Base-by-base conservation (phyloP, 2,329 filamentous ascomycete species). In the Chalaropsis ovoidea region DNA sequence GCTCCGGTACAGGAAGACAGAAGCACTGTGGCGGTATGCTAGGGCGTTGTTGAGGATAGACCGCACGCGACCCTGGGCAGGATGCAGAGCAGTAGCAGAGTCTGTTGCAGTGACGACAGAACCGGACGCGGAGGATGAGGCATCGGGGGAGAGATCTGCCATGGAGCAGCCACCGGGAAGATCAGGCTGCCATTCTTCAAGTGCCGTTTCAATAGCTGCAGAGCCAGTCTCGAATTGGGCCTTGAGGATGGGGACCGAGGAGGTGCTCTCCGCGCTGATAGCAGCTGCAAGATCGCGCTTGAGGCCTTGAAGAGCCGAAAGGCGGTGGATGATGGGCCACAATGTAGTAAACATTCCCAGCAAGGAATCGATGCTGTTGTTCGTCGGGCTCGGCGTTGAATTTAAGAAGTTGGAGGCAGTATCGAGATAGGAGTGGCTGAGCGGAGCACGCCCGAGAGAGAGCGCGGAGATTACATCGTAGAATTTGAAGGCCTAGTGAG, bases 401-500 rank as follows among this genome's bases (percentile, higher is more conserved):
- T 1, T 78, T 76, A 65, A 80, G 76, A n/a, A 78, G 71, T 1
- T 78, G 76, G 17, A 80, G 76, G 47, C 81, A 75, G 0, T 79
- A 78, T 2, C 78, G 72, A 1, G 81, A 74, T 27, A 78, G 76
- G 17, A 77, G 77, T 4, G 77, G 76, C 13, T 78, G 77, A 1
- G 80, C 78, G 2, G 79, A 76, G 13, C 75, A 77, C 1, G 81
- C 81, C 82, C 82, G 62, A 85, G 78, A 0, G 83, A 86, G 39
- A 86, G 74, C 1, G 84, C 83, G 5, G 83, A 80, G 65, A 86
- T 86, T 24, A 86, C 83, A 71, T 86, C 83, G 73, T 86, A 86
- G 70, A 86, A 86, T 5, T 81, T 79, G 69, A 86, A 86, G 1
- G 83, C 82, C 83, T 86, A 65, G 39, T 13, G 13, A 13, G 6